Evolutionary conservation across 78 protist species (phyloP).

Genomic region (Emiliania huxleyi): DNA sequence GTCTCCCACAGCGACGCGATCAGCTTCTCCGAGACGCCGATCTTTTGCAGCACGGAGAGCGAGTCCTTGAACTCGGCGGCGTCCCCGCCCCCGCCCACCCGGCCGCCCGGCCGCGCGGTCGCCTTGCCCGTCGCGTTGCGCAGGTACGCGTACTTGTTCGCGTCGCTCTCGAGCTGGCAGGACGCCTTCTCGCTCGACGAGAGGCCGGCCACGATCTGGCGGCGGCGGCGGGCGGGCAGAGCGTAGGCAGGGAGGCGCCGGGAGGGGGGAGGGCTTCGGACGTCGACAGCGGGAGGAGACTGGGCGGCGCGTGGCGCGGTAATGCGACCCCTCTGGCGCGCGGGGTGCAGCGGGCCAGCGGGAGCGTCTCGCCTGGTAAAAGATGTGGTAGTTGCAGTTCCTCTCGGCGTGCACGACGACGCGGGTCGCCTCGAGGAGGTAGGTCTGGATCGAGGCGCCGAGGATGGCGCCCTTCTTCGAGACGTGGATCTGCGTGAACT

Average conservation of each 20-base stretch:
- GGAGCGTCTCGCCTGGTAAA: no score
- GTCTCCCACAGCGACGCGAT: not conserved
- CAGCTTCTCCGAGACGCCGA: not conserved
- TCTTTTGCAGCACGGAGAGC: not conserved
- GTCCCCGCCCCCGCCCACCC: no score
- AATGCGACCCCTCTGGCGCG: no score
- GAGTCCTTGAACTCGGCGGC: not conserved
- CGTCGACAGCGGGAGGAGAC: no score
- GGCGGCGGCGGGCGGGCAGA: no score
- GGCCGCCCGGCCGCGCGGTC: slow-evolving; percentile 7
- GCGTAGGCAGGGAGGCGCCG: no score
- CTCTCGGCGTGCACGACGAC: slow-evolving; percentile 73
- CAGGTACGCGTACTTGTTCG: not conserved
- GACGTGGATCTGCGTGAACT: slow-evolving; percentile 13
- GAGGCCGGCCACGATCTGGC: not conserved
- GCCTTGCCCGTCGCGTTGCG: not conserved
- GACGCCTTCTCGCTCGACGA: not conserved
- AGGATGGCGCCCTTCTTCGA: not conserved
- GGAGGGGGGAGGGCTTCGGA: no score
- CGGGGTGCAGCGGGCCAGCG: no score
- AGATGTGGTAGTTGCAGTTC: slow-evolving; percentile 93
- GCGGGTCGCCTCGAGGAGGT: slow-evolving; percentile 83
- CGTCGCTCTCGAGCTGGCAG: not conserved
- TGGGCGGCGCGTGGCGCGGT: no score
- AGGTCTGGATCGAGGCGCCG: slow-evolving; percentile 58